A percentile compares a stretch with the other conserved stretches of the same genome.
phyloP scores from a whole-genome alignment of 108 stramenopile genomes.

The Aurantiochytrium sp. region DNA sequence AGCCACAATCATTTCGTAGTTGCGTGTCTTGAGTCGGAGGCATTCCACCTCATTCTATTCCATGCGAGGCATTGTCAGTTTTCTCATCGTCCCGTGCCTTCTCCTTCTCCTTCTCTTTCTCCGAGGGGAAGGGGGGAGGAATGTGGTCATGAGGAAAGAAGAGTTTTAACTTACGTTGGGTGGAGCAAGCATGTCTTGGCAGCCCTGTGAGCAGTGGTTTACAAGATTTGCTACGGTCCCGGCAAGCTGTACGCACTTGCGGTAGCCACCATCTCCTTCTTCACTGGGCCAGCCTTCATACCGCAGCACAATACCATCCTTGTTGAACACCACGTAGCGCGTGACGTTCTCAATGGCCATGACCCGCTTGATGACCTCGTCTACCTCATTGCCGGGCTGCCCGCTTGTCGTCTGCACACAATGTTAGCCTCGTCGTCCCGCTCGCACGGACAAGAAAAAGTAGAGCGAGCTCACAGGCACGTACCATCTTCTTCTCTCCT shows the following conservation, averaged over 20 bases:
- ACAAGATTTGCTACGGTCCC: neutral
- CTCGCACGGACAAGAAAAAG: too few species aligned
- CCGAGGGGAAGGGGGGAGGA: too few species aligned
- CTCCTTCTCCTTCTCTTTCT: too few species aligned
- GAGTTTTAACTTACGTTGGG: neutral
- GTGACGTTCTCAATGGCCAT: slow-evolving; percentile 7
- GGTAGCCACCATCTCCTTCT: neutral
- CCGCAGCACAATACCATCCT: slow-evolving; percentile 1
- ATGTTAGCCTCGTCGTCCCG: too few species aligned
- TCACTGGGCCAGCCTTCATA: neutral
- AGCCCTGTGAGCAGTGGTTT: neutral
- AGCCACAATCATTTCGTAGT: slow-evolving; percentile 5
- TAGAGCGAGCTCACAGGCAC: too few species aligned
- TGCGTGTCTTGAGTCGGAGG: neutral
- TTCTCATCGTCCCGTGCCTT: too few species aligned
- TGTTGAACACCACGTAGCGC: neutral
- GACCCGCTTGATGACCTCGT: slow-evolving; percentile 10
- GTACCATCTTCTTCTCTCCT: too few species aligned
- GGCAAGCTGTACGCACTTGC: slow-evolving; percentile 4
- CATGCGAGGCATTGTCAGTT: too few species aligned
- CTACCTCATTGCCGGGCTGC: neutral
- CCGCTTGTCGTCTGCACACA: neutral
- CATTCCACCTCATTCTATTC: slow-evolving; percentile 15
- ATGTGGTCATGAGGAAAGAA: neutral
- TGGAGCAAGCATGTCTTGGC: neutral